Evolutionary conservation across 495 filamentous ascomycete genomes (phyloP).

Genomic region (Penicillium chermesinum): DNA sequence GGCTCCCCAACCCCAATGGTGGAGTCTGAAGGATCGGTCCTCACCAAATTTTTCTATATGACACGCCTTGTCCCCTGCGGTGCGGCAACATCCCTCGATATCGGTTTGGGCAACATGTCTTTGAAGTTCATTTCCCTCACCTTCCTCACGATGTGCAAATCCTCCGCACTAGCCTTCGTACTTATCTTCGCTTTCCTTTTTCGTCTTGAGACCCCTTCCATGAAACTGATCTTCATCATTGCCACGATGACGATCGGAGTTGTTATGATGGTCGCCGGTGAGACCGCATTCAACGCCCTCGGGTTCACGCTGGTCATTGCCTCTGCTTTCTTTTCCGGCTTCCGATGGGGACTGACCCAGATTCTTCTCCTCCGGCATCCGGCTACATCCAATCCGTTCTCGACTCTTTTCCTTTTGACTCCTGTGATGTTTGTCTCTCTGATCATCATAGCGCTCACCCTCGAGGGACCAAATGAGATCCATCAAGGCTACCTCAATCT

Average conservation of each 20-base stretch:
- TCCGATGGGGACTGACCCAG: conserved; percentile 96
- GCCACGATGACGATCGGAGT: conserved; percentile 90
- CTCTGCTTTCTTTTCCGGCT: conserved; percentile 90
- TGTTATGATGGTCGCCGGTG: conserved; percentile 97
- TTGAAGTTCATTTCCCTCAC: conserved; percentile 93
- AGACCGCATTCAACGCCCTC: conserved; percentile 82
- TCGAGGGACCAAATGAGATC: conserved; percentile 72
- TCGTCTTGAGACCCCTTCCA: conserved; percentile 80
- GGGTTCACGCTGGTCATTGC: conserved; percentile 91
- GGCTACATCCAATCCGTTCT: conserved; percentile 94
- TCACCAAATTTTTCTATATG: conserved; percentile 88
- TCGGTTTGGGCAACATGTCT: conserved; percentile 93
- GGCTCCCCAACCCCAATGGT: conserved; percentile 47
- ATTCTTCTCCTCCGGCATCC: conserved; percentile 92
- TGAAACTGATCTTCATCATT: conserved; percentile 81
- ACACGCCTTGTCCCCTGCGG: conserved; percentile 93
- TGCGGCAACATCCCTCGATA: conserved; percentile 88
- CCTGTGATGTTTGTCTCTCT: conserved; percentile 92
- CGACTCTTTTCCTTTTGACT: conserved; percentile 92
- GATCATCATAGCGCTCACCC: conserved; percentile 71
- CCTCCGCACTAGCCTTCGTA: conserved; percentile 89
- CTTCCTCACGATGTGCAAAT: conserved; percentile 99
- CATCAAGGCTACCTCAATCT: conserved; percentile 57
- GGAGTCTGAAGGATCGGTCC: conserved; percentile 51
- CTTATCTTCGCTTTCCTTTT: conserved; percentile 94